These are phyloP conservation scores for Fusarium nurragi DNA, from an alignment of 2,329 filamentous ascomycete genomes.

Conservation along the genomic window DNA sequence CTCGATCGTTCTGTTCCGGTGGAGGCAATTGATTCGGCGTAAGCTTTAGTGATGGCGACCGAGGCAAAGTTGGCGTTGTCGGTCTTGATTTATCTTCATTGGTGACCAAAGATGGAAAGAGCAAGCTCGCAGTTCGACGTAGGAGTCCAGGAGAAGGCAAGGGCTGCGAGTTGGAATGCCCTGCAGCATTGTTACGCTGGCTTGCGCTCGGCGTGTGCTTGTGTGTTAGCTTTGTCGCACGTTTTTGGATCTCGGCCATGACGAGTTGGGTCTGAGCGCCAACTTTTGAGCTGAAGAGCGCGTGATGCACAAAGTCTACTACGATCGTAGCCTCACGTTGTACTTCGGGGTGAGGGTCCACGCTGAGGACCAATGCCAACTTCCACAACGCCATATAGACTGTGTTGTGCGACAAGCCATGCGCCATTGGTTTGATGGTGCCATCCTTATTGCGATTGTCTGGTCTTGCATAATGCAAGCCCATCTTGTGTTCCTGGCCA, in stretches of 20 bases:
- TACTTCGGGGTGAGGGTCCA: conserved; percentile 94
- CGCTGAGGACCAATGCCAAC: conserved; percentile 86
- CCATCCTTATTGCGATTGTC: conserved; percentile 67
- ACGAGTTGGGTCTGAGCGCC: conserved; percentile 74
- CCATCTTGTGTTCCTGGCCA: conserved; percentile 68
- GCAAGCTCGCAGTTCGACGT: conserved; percentile 70
- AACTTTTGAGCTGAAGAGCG: conserved; percentile 79
- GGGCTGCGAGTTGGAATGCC: conserved; percentile 53
- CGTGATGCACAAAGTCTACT: conserved; percentile 84
- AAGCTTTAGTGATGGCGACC: conserved; percentile 50
- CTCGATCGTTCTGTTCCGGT: conserved; percentile 77
- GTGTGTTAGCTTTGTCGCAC: conserved; percentile 58
- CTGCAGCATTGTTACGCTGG: conserved; percentile 56
- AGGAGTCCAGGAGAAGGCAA: conserved; percentile 66
- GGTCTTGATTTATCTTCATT: conserved; percentile 56
- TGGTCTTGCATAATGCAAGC: conserved; percentile 67
- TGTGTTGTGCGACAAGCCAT: conserved; percentile 81
- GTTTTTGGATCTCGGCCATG: conserved; percentile 76
- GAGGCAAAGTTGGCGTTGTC: conserved; percentile 42
- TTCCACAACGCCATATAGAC: conserved; percentile 96
- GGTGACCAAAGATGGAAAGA: conserved; percentile 68
- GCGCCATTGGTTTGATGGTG: conserved; percentile 64
- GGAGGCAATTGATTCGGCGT: conserved; percentile 60
- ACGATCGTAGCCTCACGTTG: conserved; percentile 85
- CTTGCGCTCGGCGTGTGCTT: conserved; percentile 54